Conservation (phyloP, 192 early-diverging fungal species). For the Rhizophlyctis rosea region DNA sequence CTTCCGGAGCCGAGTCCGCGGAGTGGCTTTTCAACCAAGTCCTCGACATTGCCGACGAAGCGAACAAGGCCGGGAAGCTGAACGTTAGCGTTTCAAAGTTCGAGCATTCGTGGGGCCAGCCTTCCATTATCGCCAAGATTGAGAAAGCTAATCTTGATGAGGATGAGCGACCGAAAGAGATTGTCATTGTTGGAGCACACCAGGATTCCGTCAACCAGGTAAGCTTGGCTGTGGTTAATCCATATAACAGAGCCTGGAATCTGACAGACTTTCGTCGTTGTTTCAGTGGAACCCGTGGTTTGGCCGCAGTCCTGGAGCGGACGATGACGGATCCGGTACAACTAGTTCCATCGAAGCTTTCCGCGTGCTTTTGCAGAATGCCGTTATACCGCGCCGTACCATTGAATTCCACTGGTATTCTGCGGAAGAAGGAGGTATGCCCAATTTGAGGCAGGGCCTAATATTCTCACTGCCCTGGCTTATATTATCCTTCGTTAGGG, state of each 20-base stretch:
- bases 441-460: conserved; percentile 1
- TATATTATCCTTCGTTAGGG: too few relatives aligned
- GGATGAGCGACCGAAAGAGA: background rate
- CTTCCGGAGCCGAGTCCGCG: conserved; percentile 27
- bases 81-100: conserved; percentile 66
- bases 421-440: conserved; percentile 45
- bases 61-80: conserved; percentile 16
- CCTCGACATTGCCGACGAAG: conserved; percentile 18
- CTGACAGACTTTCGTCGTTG: conserved; percentile 43
- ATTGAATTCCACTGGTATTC: conserved; percentile 92
- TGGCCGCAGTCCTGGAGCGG: conserved; percentile 74
- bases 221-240: background rate
- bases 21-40: conserved; percentile 42
- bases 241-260: too few relatives aligned
- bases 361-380: conserved; percentile 64
- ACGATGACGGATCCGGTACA: conserved; percentile 90
- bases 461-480: too few relatives aligned
- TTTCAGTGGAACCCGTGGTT: conserved; percentile 79
- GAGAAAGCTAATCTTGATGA: conserved; percentile 57
- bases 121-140: conserved; percentile 79
- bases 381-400: conserved; percentile 66
- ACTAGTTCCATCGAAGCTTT: conserved; percentile 89
- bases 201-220: conserved; percentile 70
- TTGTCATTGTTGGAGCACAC: conserved; percentile 84
- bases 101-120: conserved; percentile 78